phyloP scores from a whole-genome alignment of 2,329 filamentous ascomycete genomes.

The Nannizzia gypsea region DNA sequence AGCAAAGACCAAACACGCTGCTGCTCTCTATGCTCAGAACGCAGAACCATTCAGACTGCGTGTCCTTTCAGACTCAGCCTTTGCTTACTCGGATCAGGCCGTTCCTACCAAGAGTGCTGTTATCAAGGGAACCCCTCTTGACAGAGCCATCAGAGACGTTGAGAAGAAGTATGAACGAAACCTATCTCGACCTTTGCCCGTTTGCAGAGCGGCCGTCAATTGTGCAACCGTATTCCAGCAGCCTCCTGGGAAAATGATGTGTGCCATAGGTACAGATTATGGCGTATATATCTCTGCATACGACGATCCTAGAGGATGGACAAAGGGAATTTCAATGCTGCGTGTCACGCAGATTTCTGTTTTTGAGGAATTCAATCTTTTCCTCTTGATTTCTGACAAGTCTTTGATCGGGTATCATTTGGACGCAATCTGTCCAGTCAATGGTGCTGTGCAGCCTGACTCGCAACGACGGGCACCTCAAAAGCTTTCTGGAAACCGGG shows the following conservation, averaged over 20 bases:
- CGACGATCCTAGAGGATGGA: conserved; percentile 83
- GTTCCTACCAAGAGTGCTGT: conserved; percentile 56
- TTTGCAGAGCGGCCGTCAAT: conserved; percentile 79
- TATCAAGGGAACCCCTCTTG: conserved; percentile 81
- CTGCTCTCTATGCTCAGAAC: conserved; percentile 78
- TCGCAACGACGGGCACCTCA: conserved; percentile 78
- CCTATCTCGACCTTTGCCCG: conserved; percentile 57
- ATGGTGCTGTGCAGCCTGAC: conserved; percentile 47
- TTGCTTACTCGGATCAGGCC: conserved; percentile 40
- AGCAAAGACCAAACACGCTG: conserved; percentile 87
- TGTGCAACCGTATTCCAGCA: conserved; percentile 82
- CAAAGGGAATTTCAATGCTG: conserved; percentile 60
- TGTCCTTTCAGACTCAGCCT: conserved; percentile 85
- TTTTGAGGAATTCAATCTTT: conserved; percentile 87
- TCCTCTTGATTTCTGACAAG: conserved; percentile 83
- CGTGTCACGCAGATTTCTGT: conserved; percentile 88
- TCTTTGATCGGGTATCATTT: conserved; percentile 86
- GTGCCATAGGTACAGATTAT: conserved; percentile 89
- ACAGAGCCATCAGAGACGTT: conserved; percentile 79
- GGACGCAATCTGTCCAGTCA: conserved; percentile 58
- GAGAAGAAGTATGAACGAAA: conserved; percentile 57
- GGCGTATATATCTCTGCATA: conserved; percentile 85
- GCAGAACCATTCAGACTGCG: conserved; percentile 88
- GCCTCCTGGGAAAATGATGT: conserved; percentile 70
- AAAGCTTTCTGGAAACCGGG: conserved; percentile 71